A percentile compares a stretch with the other conserved stretches of the same genome.
Evolutionary conservation across 768 basidiomycete genomes (phyloP).

Genomic region (Sistotremastrum suecicum): DNA sequence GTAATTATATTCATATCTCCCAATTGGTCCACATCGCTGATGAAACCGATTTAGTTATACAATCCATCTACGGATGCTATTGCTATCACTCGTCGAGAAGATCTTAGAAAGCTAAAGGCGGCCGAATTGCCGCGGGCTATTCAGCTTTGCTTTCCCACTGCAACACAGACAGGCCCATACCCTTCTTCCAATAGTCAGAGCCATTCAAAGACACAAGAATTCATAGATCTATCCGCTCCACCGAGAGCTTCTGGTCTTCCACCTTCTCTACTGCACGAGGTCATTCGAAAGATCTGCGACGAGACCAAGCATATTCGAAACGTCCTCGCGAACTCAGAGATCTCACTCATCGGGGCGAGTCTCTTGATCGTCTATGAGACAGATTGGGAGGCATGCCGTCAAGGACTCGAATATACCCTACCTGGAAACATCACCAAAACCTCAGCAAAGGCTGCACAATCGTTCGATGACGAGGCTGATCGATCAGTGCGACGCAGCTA

Average conservation of each 20-base stretch:
- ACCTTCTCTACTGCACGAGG: constrained; percentile 31
- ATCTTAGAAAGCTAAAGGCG: too few species aligned
- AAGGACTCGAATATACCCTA: constrained; percentile 12
- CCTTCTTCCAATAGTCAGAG: too few species aligned
- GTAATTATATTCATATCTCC: neutral
- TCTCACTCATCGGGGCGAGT: constrained; percentile 75
- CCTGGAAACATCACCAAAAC: neutral
- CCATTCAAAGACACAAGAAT: too few species aligned
- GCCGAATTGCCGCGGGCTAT: too few species aligned
- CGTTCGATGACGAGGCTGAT: constrained; percentile 12
- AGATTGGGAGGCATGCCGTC: constrained; percentile 25
- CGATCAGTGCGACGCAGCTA: constrained; percentile 21
- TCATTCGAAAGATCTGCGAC: constrained; percentile 40
- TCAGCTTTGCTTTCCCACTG: too few species aligned
- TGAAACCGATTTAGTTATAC: neutral
- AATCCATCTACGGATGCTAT: too few species aligned
- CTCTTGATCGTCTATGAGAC: constrained; percentile 74
- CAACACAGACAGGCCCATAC: too few species aligned
- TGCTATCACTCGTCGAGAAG: too few species aligned
- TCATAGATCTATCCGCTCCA: constrained; percentile 4
- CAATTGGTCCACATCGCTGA: neutral
- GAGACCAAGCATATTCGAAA: constrained; percentile 38
- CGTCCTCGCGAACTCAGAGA: constrained; percentile 37
- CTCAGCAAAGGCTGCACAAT: too few species aligned
- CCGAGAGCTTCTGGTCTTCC: constrained; percentile 39